Evolutionary conservation across 2,329 filamentous ascomycete species (phyloP), one percentile per base, ranked within the genome.

Genomic region (Pestalotiopsis sp.): DNA sequence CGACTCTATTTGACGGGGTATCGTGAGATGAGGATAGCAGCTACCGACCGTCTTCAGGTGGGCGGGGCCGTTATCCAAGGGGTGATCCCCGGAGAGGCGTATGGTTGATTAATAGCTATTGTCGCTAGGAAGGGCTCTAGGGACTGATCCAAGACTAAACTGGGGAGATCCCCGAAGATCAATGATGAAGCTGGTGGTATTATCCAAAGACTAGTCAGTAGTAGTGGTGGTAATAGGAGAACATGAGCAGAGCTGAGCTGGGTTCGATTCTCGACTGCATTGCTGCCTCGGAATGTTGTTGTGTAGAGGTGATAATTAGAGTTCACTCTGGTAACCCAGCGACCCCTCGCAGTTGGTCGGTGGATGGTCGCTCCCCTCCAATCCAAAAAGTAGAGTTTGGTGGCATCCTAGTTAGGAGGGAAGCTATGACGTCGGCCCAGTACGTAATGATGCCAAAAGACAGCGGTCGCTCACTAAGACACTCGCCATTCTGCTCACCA

Each of bases 21-120:
- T 61, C 59, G 59, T 61, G 59, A 61, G 59, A 36, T 36, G 57
- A 59, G 57, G 23, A 59, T 25, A 31, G 57, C 11, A 59, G 57
- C 27, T 6, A 59, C n/a, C 45, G 45, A 20, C 45, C 45, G 45
- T 52, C 45, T 52, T 52, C 3, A 20, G 12, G 17, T 52, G 17
- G 45, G 45, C 45, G 45, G 45, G 45, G 45, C 45, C 27, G 45
- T 52, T 17, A n/a, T n/a, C 20, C 45, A 52, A 52, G 45, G 45
- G 45, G 45, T 9, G 17, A 52, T 52, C 45, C 45, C 27, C 17
- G 20, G 4, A 52, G 45, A n/a, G 45, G 45, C 20, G 45, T 52
- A 52, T 52, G 45, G 45, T 52, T 31, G 20, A 52, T 52, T 52
- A 52, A n/a, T 52, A n/a, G 45, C 45, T 52, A 52, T 20, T 52